A percentile compares a stretch with the other conserved stretches of the same genome.
Evolutionary conservation across 768 basidiomycete genomes (phyloP).

Genomic region (Trametes sanguinea): DNA sequence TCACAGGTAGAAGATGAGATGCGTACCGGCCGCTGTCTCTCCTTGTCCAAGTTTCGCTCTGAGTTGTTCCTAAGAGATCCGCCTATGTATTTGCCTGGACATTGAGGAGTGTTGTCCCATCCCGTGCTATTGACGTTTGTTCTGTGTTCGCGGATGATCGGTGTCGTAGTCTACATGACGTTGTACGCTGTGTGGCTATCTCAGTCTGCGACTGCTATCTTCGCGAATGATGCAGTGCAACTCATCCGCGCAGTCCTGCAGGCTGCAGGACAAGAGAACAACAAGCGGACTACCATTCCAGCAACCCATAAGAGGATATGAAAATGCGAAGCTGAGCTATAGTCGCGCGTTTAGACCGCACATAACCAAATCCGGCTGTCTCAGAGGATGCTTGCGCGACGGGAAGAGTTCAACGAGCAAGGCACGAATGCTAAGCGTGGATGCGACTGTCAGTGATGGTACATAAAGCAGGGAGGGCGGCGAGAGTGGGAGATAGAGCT

Average conservation of each 20-base stretch:
- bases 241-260: too few relatives aligned
- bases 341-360: background rate
- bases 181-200: too few relatives aligned
- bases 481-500: background rate
- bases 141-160: too few relatives aligned
- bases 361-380: slow-evolving; percentile 1
- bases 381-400: background rate
- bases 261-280: background rate
- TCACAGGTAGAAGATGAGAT: too few relatives aligned
- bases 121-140: too few relatives aligned
- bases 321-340: background rate
- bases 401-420: background rate
- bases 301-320: background rate
- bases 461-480: background rate
- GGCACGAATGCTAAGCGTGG: slow-evolving; percentile 1
- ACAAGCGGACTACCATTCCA: background rate
- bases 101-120: too few relatives aligned
- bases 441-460: background rate
- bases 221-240: too few relatives aligned
- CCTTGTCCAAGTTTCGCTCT: background rate
- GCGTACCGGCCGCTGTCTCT: background rate
- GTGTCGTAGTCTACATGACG: too few relatives aligned
- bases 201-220: too few relatives aligned
- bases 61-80: too few relatives aligned
- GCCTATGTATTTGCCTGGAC: too few relatives aligned